Evolutionary conservation across 306 rosid genomes (phyloP).

Genomic region (Cicer yamashitae): DNA sequence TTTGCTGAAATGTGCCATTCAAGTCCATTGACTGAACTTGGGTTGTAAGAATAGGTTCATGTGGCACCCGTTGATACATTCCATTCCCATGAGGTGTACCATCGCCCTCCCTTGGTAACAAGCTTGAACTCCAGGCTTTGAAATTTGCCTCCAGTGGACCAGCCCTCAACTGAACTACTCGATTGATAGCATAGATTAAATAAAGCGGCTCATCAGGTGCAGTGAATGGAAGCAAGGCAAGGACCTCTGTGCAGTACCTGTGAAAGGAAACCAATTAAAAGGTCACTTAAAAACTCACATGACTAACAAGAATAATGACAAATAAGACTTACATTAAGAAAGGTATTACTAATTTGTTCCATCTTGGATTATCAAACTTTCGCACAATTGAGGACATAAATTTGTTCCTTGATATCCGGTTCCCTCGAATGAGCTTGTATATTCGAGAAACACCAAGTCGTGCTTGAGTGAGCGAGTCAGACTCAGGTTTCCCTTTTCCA

Average conservation of each 20-base stretch:
- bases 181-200: constrained; percentile 83
- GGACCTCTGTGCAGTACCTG: constrained; percentile 97
- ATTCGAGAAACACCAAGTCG: constrained; percentile 97
- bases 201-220: constrained; percentile 91
- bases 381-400: constrained; percentile 94
- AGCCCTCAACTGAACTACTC: constrained; percentile 89
- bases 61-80: constrained; percentile 49
- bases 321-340: constrained; percentile 78
- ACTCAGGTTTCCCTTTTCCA: constrained; percentile 72
- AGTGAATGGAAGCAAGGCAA: constrained; percentile 86
- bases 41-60: constrained; percentile 41
- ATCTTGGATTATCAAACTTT: constrained; percentile 78
- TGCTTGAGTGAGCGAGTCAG: constrained; percentile 73
- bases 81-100: constrained; percentile 66
- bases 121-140: constrained; percentile 74
- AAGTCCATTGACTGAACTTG: constrained; percentile 57
- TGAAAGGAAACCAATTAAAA: constrained; percentile 36
- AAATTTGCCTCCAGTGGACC: constrained; percentile 89
- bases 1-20: constrained; percentile 59
- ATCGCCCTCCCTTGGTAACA: constrained; percentile 57
- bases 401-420: constrained; percentile 88
- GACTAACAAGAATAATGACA: constrained; percentile 36
- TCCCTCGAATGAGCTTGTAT: constrained; percentile 95
- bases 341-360: constrained; percentile 71
- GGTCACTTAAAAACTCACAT: constrained; percentile 39